These are phyloP conservation scores for Globisporangium camurandrum DNA, from an alignment of 352 stramenopile genomes.

Conservation along the genomic window DNA sequence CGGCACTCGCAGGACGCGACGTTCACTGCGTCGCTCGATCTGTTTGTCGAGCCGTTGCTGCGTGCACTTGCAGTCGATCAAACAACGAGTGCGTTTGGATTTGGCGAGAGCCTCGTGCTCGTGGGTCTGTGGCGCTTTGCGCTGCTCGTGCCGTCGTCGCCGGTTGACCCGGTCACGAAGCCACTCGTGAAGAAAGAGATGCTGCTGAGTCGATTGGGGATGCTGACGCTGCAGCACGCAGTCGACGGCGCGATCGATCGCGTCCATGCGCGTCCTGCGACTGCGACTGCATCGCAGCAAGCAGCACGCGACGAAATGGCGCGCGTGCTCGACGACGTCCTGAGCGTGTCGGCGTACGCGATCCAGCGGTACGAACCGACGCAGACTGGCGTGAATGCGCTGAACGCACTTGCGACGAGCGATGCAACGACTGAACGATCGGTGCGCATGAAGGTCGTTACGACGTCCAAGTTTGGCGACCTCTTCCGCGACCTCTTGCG, in stretches of 20 bases:
- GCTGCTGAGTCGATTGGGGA: slow-evolving; percentile 82
- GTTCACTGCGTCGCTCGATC: slow-evolving; percentile 7
- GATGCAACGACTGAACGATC: neutral
- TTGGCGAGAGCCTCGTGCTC: slow-evolving; percentile 82
- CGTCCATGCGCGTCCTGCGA: slow-evolving; percentile 31
- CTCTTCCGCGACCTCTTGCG: slow-evolving; percentile 67
- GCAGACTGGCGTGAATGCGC: slow-evolving; percentile 8
- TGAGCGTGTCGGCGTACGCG: slow-evolving; percentile 18
- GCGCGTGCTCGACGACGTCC: slow-evolving; percentile 12
- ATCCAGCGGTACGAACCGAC: slow-evolving; percentile 38
- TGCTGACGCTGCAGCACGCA: slow-evolving; percentile 52
- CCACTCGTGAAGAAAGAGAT: slow-evolving; percentile 92
- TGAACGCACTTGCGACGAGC: slow-evolving; percentile 13
- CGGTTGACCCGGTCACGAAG: slow-evolving; percentile 93
- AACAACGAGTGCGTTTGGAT: slow-evolving; percentile 2
- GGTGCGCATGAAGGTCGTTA: slow-evolving; percentile 20
- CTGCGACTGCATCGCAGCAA: slow-evolving; percentile 20
- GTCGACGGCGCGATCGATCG: slow-evolving; percentile 53
- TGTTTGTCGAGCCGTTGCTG: slow-evolving; percentile 11
- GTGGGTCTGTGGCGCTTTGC: slow-evolving; percentile 91
- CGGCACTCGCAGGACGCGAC: slow-evolving; percentile 13
- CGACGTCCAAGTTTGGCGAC: slow-evolving; percentile 50
- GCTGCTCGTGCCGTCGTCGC: slow-evolving; percentile 90
- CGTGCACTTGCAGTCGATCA: slow-evolving; percentile 1
- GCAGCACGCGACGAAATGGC: slow-evolving; percentile 20